Evolutionary conservation across 2,329 filamentous ascomycete species (phyloP), one percentile per base, ranked within the genome.

Genomic region (Sclerotinia subarctica): DNA sequence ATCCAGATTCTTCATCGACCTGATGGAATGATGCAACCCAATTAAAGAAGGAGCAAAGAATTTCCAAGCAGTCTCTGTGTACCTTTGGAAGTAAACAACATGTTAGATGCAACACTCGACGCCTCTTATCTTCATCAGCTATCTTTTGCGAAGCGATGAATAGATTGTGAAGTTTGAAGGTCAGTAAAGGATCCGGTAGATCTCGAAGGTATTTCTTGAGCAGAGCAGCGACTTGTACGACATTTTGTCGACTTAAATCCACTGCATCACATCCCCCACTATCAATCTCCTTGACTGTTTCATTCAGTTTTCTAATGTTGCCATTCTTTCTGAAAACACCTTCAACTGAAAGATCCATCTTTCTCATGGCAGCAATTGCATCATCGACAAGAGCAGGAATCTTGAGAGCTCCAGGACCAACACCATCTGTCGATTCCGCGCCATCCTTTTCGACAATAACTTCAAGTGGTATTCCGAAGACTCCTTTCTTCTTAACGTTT

Each of bases 311-410:
- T 79, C 95, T 94, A 81, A 99, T 97, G 79, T 98, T 99, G 74
- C 95, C 95, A 76, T 98, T 99, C 85, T 99, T 99, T 74, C 95
- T 89, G 86, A 99, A 99, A 29, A 99, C 94, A 75, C 95, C 95
- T 79, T 99, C 95, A 1, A 99, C 93, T 1, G 94, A 98, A 82
- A 99, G 93, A 78, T 99, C 95, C 93, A 99, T 98, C 79, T 94
- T 95, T 74, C 94, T 89, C 92, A 99, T 97, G 17, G 94, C 93
- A 5, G 92, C 91, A 49, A 99, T 90, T 60, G 94, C 89, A 77
- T 97, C 94, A 76, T 98, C 94, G n/a, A 99, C 86, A 64, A 99
- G 84, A n/a, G 93, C 91, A 3, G 95, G 95, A 53, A 99, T 92
- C 65, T 93, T 90, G 68, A 99, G 84, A 19, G 93, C 90, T 24